Evolutionary conservation across 495 filamentous ascomycete genomes (phyloP), one percentile per base, ranked within the genome.

Genomic region (Penicillium alfredii): DNA sequence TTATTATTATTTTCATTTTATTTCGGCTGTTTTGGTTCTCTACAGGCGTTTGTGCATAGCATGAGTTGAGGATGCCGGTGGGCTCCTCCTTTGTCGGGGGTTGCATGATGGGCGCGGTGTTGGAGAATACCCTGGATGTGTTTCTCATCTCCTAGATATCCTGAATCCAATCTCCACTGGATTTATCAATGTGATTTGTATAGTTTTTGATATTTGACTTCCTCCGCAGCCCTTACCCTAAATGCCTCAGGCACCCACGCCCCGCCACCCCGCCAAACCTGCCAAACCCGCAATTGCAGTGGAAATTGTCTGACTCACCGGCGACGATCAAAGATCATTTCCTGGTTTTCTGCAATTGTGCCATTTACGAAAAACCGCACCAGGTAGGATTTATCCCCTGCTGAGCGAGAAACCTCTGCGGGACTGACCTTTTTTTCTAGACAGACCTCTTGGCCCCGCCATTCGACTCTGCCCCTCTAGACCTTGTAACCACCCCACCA

Each of bases 391-490:
- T n/a, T n/a, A n/a, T n/a, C n/a, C n/a, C n/a, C n/a, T n/a, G n/a
- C n/a, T n/a, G n/a, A n/a, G n/a, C n/a, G n/a, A n/a, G n/a, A n/a
- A n/a, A n/a, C n/a, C n/a, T n/a, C n/a, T n/a, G n/a, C 50, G 48
- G 42, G 20, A 47, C 43, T 51, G 35, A 51, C 48, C 45, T n/a
- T n/a, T n/a, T n/a, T n/a, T n/a, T n/a, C 40, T 35, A 36, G 28
- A 24, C 30, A 45, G 41, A 53, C n/a, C 19, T 33, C 4, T 45
- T 38, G 52, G 44, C 44, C 45, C 43, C 41, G 48, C 44, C 35
- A 52, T 45, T 45, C 35, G 47, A 51, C 49, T 56, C 39, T 39
- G 39, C 34, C 39, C 42, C 45, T 45, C 36, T 30, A 47, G 29
- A 39, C 28, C 43, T 40, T 44, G 43, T 35, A 19, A 39, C 35